Percentiles rank a stretch among this genome's conserved stretches.
Evolutionary conservation across 495 filamentous ascomycete genomes (phyloP).

Genomic region (Podospora sp.): DNA sequence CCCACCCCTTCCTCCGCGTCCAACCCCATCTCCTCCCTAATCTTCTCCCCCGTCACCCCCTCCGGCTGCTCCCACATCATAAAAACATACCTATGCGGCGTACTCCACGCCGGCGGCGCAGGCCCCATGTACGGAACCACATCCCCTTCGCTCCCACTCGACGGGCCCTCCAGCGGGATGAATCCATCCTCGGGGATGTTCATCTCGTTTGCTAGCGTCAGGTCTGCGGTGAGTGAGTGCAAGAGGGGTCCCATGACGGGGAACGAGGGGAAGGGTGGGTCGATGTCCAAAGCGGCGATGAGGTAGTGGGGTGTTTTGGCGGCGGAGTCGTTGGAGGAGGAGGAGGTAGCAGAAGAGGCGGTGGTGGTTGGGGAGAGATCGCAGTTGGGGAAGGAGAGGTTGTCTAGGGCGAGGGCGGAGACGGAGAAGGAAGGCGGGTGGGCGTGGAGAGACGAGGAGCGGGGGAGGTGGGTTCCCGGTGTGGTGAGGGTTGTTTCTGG

Average conservation of each 20-base stretch:
- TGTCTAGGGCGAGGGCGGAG: constrained; percentile 25
- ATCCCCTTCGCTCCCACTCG: constrained; percentile 16
- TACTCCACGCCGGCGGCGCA: constrained; percentile 52
- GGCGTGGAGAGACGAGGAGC: constrained; percentile 12
- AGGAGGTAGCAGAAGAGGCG: constrained; percentile 1
- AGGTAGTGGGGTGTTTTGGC: constrained; percentile 40
- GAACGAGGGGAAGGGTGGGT: constrained; percentile 56
- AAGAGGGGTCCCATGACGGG: constrained; percentile 53
- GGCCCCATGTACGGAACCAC: constrained; percentile 52
- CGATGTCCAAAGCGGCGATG: constrained; percentile 52
- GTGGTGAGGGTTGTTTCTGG: constrained; percentile 24
- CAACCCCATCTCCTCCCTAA: constrained; percentile 43
- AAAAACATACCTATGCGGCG: constrained; percentile 60
- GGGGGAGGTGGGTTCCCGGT: constrained; percentile 26
- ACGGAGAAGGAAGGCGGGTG: constrained; percentile 29
- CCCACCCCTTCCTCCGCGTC: constrained; percentile 46
- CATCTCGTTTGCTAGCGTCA: constrained; percentile 17
- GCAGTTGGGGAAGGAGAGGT: constrained; percentile 29
- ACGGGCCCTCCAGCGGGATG: constrained; percentile 17
- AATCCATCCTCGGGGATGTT: constrained; percentile 28
- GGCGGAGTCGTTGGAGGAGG: not conserved
- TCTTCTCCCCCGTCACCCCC: constrained; percentile 47
- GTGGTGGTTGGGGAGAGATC: constrained; percentile 27
- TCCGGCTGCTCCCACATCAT: constrained; percentile 60
- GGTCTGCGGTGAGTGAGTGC: constrained; percentile 47